Evolutionary conservation across 768 basidiomycete species (phyloP), one percentile per base, ranked within the genome.

Genomic region (Mycena olivaceomarginata): DNA sequence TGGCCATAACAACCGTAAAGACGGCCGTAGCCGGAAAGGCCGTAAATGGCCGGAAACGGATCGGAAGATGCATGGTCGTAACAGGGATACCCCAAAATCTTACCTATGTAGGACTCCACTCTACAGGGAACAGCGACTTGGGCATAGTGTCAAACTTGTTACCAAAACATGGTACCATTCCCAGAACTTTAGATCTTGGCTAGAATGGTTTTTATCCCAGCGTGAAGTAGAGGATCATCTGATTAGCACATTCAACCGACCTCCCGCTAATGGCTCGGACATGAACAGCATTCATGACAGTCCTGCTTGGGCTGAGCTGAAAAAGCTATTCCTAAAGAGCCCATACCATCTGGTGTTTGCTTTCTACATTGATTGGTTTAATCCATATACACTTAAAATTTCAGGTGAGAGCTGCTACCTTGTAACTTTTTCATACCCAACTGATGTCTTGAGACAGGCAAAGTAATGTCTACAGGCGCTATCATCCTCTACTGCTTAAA

Each of bases 371-470:
- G n/a, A n/a, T n/a, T n/a, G n/a, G n/a, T n/a, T n/a, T 67, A 87
- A 87, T 81, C 85, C 83, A 1, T 84, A 75, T 53, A 75, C 78
- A 5, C 85, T 84, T 53, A 85, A 86, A 72, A 83, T 82, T 70
- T 82, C 84, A 65, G 84, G 84, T 78, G 74, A 53, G 67, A 10
- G 20, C 41, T 62, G 51, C 73, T 70, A 20, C 51, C 5, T 5
- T 6, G 7, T 22, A 22, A 37, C 20, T 62, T 4, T 31, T 31
- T 4, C 7, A 22, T 5, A 18, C 31, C 31, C 57, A 62, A 51
- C 70, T 51, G 18, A 45, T 60, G 8, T 59, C 62, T 53, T 37
- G 31, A 39, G 11, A 60, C 57, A 72, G 70, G 75, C 45, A 71
- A 71, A 43, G 41, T 46, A n/a, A 46, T 76, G 0, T 67, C 70